Evolutionary conservation across 176 grass and related monocot genomes (phyloP), one percentile per base, ranked within the genome.

Genomic region (Metroxylon sagu): DNA sequence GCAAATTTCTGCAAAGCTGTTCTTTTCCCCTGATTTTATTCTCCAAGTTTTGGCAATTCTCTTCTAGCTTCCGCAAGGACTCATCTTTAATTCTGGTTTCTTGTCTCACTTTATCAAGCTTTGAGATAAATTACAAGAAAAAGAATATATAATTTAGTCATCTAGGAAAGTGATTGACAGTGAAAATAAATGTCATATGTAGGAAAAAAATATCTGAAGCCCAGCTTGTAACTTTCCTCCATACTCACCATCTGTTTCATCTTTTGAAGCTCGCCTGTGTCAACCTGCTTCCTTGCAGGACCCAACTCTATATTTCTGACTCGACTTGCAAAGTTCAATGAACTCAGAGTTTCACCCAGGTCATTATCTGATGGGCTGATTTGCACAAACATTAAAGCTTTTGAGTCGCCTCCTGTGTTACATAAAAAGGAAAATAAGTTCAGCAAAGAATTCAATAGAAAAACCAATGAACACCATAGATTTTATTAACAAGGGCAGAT

Each of bases 381-480:
- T 83, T 98, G 93, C 43, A 98, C 87, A 71, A 98, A 83, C 93
- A 98, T 98, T 68, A 98, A 66, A 10, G 93, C 81, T 77, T 98
- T 98, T 4, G 93, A 88, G 51, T 92, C 84, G 19, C 93, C 87
- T 66, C 87, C 93, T 98, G 63, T 29, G 71, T 63, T 59, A 52
- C 53, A 52, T 1, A 43, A 43, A 10, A 43, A 43, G 8, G 35
- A 2, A 43, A 14, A 43, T 12, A 12, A 43, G 35, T 12, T 43
- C 8, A 10, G 8, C 2, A 43, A 43, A 43, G 35, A 43, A 43
- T 43, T 2, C 35, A 43, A 43, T 43, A 1, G 10, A 43, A 43
- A 43, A 43, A 43, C 35, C 8, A 43, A 43, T 10, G 31, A 31
- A 6, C 7, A 2, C 10, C 2, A 43, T 43, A 14, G 2, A 12